Base-by-base conservation (phyloP, 2,329 filamentous ascomycete species). In the Macrophomina pseudophaseolina region DNA sequence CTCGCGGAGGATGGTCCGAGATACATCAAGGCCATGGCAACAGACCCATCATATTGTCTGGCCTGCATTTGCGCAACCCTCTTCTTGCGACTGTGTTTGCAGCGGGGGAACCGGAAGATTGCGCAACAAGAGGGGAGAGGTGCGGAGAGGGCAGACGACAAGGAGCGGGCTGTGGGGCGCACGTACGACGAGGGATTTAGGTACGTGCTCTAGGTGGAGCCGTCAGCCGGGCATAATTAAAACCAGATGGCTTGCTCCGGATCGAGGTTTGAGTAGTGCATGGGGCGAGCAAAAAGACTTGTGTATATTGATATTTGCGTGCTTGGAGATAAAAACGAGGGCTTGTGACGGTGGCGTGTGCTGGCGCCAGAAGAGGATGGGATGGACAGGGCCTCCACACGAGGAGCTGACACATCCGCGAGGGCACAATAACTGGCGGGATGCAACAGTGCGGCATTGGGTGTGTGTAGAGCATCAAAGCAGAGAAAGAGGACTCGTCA, bases 91-190 rank as follows among this genome's bases (percentile, higher is more conserved):
- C n/a, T 51, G 48, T 64, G 60, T 46, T 32, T 64, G 60, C 35
- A n/a, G 46, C 35, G 44, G 23, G 59, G 30, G 46, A 63, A 63
- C 44, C 59, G 60, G 60, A 64, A 42, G 60, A 51, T 64, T 18
- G 46, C 60, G 60, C 48, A 51, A 42, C 12, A 30, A 23, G 33
- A 52, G 23, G 53, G 53, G 35, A 42, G 28, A 16, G 8, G n/a
- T 14, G 23, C 38, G 40, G 56, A 60, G 42, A 42, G 8, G 56
- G 28, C 28, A 23, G 40, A 48, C 16, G 59, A 38, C 59, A 51
- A 63, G 35, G 44, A 51, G 59, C 59, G 44, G 58, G 58, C 42
- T 5, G 58, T 62, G 58, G 58, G 58, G 58, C 58, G 52, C 52
- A 23, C 58, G 44, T 44, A 30, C 48, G 46, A 52, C 32, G 49